phyloP scores from a whole-genome alignment of 2,329 filamentous ascomycete genomes.

The Colletotrichum abscissum region DNA sequence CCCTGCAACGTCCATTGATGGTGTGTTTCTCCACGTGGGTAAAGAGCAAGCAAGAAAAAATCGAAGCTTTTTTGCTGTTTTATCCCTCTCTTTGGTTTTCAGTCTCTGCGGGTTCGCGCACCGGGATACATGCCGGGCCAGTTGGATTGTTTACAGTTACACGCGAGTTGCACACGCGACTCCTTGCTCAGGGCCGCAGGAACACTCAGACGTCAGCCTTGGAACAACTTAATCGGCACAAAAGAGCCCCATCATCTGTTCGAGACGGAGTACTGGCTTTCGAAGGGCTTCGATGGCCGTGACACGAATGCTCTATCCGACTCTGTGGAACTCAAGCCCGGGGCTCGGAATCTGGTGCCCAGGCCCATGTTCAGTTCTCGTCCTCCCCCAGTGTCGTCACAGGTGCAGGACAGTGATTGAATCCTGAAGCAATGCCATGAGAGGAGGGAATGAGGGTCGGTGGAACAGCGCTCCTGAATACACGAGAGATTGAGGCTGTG shows the following conservation, averaged over 20 bases:
- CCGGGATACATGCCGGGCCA: neutral
- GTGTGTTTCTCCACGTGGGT: slow-evolving; percentile 18
- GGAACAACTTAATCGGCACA: neutral
- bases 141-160: neutral
- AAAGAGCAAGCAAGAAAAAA: neutral
- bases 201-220: neutral
- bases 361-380: neutral
- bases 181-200: neutral
- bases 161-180: neutral
- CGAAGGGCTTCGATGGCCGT: neutral
- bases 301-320: neutral
- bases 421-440: neutral
- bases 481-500: slow-evolving; percentile 25
- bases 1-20: slow-evolving; percentile 14
- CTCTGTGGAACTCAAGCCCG: slow-evolving; percentile 9
- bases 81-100: neutral
- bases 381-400: slow-evolving; percentile 5
- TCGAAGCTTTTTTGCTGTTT: slow-evolving; percentile 2
- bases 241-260: neutral
- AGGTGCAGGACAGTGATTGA: slow-evolving; percentile 10
- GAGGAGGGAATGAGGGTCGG: slow-evolving; percentile 19
- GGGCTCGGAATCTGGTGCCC: neutral
- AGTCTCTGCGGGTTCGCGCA: neutral
- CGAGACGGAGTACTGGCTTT: neutral
- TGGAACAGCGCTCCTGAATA: slow-evolving; percentile 13